A percentile compares a stretch with the other conserved stretches of the same genome.
Conservation (phyloP, 805 yeast species). For the Wickerhamomyces hampshirensis region DNA sequence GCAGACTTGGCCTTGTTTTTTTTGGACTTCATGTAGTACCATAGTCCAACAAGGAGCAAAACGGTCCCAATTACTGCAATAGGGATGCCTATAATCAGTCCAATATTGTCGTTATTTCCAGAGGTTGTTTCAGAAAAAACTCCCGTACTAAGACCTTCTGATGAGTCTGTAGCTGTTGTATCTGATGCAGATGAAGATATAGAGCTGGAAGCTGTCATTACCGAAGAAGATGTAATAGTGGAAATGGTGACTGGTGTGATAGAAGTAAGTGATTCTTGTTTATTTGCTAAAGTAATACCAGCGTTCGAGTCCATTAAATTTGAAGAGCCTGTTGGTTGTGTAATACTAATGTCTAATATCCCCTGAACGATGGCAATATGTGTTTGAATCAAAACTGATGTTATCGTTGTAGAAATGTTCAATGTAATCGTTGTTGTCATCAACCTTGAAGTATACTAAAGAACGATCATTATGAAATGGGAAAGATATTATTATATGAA, state of each 20-base stretch:
- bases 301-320: not conserved
- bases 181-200: conserved; percentile 1
- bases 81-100: conserved; percentile 24
- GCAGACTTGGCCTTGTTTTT: conserved; percentile 4
- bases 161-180: not conserved
- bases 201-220: conserved; percentile 3
- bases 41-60: conserved; percentile 8
- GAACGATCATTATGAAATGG: too few species aligned
- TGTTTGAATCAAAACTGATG: conserved; percentile 4
- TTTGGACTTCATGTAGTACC: conserved; percentile 14
- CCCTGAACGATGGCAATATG: conserved; percentile 14
- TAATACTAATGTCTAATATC: conserved; percentile 8
- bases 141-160: not conserved
- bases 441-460: not conserved
- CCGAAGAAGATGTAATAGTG: conserved; percentile 9
- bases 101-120: conserved; percentile 11
- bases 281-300: conserved; percentile 11
- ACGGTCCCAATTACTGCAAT: conserved; percentile 18
- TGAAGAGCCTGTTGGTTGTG: not conserved
- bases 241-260: conserved; percentile 5
- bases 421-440: conserved; percentile 12
- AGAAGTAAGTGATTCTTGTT: conserved; percentile 1
- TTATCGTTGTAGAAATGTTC: conserved; percentile 7
- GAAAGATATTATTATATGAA: too few species aligned
- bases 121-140: conserved; percentile 2